These are phyloP conservation scores for Anisodus acutangulus DNA, from an alignment of 257 asterid species.

Conservation along the genomic window DNA sequence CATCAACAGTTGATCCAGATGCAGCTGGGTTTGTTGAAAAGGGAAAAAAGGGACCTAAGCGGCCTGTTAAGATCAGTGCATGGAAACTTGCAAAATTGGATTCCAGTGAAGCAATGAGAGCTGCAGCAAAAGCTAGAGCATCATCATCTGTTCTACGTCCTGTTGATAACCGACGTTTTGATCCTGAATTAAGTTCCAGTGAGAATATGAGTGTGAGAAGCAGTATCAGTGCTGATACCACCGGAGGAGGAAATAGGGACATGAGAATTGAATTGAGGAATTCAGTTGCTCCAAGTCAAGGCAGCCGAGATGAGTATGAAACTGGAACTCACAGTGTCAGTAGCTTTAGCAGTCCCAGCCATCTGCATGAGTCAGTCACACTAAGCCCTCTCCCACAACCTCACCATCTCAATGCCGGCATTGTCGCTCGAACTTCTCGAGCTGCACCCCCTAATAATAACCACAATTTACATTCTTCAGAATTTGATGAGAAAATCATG, in stretches of 20 bases:
- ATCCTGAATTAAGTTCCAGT: conserved; percentile 85
- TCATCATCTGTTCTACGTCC: conserved; percentile 95
- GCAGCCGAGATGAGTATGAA: conserved; percentile 83
- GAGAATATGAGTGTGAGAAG: conserved; percentile 78
- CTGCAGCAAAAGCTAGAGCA: conserved; percentile 97
- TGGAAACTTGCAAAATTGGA: conserved; percentile 98
- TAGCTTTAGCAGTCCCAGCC: conserved; percentile 93
- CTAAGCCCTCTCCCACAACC: conserved; percentile 88
- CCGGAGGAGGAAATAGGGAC: conserved; percentile 61
- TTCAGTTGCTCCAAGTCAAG: conserved; percentile 77
- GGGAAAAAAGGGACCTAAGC: conserved; percentile 63
- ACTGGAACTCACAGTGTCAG: conserved; percentile 85
- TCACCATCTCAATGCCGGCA: conserved; percentile 43
- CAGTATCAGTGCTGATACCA: conserved; percentile 82
- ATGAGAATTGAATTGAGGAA: conserved; percentile 53
- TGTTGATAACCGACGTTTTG: conserved; percentile 64
- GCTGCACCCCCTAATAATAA: conserved; percentile 37
- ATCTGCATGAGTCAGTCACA: conserved; percentile 72
- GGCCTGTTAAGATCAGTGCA: conserved; percentile 82
- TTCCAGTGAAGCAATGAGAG: conserved; percentile 88
- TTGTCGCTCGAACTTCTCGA: conserved; percentile 39
- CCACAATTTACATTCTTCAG: conserved; percentile 47
- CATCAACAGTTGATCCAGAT: conserved; percentile 97
- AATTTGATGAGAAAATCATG: conserved; percentile 57
- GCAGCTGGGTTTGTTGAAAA: conserved; percentile 62